These are phyloP conservation scores for Hericium erinaceus DNA, from an alignment of 768 basidiomycete species.

Conservation along the genomic window DNA sequence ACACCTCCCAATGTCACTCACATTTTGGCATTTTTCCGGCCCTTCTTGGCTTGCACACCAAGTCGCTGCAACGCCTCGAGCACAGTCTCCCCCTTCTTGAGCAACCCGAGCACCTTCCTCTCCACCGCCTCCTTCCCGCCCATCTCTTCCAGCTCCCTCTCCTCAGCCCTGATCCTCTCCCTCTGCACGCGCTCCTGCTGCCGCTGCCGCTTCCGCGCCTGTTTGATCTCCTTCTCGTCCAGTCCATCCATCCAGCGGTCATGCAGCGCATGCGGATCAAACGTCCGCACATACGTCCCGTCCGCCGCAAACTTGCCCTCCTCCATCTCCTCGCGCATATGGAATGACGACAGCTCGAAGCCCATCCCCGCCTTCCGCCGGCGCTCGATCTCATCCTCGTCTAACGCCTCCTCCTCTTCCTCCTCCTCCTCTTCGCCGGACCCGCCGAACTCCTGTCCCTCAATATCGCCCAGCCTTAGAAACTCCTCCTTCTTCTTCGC, in stretches of 20 bases:
- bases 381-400: conserved; percentile 74
- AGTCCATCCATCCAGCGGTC: conserved; percentile 95
- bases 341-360: conserved; percentile 88
- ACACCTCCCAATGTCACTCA: conserved; percentile 3
- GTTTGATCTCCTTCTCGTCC: conserved; percentile 77
- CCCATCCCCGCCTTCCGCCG: conserved; percentile 86
- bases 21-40: conserved; percentile 16
- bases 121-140: conserved; percentile 60
- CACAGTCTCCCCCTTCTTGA: conserved; percentile 88
- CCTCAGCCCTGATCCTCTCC: conserved; percentile 63
- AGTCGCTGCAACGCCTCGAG: conserved; percentile 83
- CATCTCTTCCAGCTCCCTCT: conserved; percentile 58
- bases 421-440: conserved; percentile 34
- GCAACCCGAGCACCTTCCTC: conserved; percentile 56
- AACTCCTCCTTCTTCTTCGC: conserved; percentile 60
- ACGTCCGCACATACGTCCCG: conserved; percentile 76
- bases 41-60: conserved; percentile 57
- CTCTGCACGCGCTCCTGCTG: conserved; percentile 64
- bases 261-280: conserved; percentile 86
- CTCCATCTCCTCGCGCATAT: conserved; percentile 98
- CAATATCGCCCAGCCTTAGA: conserved; percentile 87
- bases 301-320: conserved; percentile 96
- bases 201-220: conserved; percentile 67
- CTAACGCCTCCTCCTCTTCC: conserved; percentile 39
- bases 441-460: conserved; percentile 86